These are phyloP conservation scores for Macrolepiota albuminosa DNA, from an alignment of 768 basidiomycete genomes.

Conservation along the genomic window DNA sequence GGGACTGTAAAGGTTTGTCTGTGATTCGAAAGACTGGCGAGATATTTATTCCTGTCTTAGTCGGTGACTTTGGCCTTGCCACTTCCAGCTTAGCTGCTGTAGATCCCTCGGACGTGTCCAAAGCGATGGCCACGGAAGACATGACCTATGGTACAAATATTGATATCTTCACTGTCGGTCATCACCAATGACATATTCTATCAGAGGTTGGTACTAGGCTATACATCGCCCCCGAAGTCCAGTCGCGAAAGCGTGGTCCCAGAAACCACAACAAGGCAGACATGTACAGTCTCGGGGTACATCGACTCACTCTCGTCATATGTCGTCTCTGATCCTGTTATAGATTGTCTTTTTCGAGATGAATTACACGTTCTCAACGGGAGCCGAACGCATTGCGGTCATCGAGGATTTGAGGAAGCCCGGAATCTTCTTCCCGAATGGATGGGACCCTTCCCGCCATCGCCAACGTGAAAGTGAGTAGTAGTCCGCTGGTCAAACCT, in stretches of 20 bases:
- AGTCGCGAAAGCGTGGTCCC: slow-evolving; percentile 55
- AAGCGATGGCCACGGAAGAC: slow-evolving; percentile 47
- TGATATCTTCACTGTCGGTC: not conserved
- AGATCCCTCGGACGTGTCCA: slow-evolving; percentile 64
- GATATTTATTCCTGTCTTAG: slow-evolving; percentile 27
- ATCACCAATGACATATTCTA: not conserved
- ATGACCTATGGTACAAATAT: slow-evolving; percentile 62
- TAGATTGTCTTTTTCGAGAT: slow-evolving; percentile 98
- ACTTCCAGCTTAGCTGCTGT: slow-evolving; percentile 78
- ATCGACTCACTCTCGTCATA: slow-evolving; percentile 17
- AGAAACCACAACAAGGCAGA: slow-evolving; percentile 86
- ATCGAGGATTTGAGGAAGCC: slow-evolving; percentile 75
- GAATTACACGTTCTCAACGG: slow-evolving; percentile 82
- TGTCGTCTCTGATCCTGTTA: not conserved
- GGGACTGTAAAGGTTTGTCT: slow-evolving; percentile 69
- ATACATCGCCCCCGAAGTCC: slow-evolving; percentile 92
- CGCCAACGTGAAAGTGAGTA: slow-evolving; percentile 67
- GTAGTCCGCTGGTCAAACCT: not conserved
- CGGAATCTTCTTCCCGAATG: slow-evolving; percentile 67
- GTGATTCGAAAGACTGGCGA: not conserved
- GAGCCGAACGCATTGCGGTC: slow-evolving; percentile 78
- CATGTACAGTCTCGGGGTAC: slow-evolving; percentile 89
- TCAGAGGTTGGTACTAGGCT: slow-evolving; percentile 85
- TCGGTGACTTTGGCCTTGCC: slow-evolving; percentile 92
- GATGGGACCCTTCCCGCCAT: slow-evolving; percentile 60